Conservation (phyloP, 495 filamentous ascomycete genomes). For the Neurospora sp. region DNA sequence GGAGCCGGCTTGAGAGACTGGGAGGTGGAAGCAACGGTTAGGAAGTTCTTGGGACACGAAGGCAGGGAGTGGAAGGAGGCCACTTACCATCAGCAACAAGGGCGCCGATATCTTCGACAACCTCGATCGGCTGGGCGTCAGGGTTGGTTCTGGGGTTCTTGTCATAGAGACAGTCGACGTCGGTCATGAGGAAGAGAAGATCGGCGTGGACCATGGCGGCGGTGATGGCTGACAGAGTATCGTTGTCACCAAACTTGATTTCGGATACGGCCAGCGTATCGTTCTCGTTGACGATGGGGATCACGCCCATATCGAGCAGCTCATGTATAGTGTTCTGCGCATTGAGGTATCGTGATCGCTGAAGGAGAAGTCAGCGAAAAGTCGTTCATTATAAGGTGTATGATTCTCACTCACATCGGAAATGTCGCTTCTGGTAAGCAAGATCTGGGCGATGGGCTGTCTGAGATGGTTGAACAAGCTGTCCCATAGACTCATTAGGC, state of each 20-base stretch:
- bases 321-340: constrained; percentile 89
- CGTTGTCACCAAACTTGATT: constrained; percentile 99
- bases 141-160: constrained; percentile 81
- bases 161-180: constrained; percentile 94
- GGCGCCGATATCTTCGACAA: constrained; percentile 77
- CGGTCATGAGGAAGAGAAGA: constrained; percentile 96
- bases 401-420: constrained; percentile 58
- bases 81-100: constrained; percentile 68
- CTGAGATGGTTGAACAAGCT: constrained; percentile 75
- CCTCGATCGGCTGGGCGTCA: constrained; percentile 80
- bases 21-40: not conserved
- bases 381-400: not conserved
- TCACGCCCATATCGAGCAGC: constrained; percentile 87
- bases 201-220: constrained; percentile 96
- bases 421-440: constrained; percentile 95
- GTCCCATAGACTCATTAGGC: constrained; percentile 93
- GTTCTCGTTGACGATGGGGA: constrained; percentile 98
- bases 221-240: constrained; percentile 91
- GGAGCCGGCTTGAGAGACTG: constrained; percentile 80
- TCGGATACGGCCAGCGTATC: constrained; percentile 93
- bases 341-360: constrained; percentile 92
- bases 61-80: no score
- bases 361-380: not conserved
- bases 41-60: no score
- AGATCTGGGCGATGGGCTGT: constrained; percentile 87